phyloP scores from a whole-genome alignment of 306 rosid species.

The Medicago ruthenica region DNA sequence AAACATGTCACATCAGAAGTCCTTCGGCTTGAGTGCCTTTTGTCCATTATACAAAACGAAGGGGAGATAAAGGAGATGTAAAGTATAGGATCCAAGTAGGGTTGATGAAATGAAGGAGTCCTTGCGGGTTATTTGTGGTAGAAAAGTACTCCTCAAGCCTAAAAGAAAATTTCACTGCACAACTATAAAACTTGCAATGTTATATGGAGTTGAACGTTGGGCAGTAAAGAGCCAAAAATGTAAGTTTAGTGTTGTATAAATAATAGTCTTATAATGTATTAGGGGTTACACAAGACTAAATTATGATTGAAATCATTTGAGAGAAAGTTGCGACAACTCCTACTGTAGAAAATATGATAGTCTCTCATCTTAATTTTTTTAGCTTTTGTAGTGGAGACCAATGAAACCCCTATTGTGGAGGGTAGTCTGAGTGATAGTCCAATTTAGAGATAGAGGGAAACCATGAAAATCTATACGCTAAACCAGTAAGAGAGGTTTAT shows the following conservation, averaged over 20 bases:
- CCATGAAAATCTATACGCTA: not conserved
- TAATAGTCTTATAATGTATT: not conserved
- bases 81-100: not conserved
- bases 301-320: not conserved
- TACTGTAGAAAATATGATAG: not conserved
- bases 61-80: not conserved
- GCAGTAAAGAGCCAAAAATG: not conserved
- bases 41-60: not conserved
- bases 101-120: not conserved
- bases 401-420: not conserved
- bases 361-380: not conserved
- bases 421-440: not conserved
- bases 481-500: not conserved
- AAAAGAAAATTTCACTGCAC: not conserved
- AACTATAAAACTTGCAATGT: not conserved
- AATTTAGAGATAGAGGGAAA: conserved; percentile 11
- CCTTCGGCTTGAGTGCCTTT: not conserved
- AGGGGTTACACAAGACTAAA: conserved; percentile 7
- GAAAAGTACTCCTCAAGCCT: conserved; percentile 4
- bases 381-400: not conserved
- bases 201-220: not conserved
- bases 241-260: not conserved
- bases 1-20: not conserved
- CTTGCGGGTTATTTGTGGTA: not conserved
- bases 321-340: not conserved